phyloP scores from a whole-genome alignment of 495 filamentous ascomycete species.

The Podospora anserina region DNA sequence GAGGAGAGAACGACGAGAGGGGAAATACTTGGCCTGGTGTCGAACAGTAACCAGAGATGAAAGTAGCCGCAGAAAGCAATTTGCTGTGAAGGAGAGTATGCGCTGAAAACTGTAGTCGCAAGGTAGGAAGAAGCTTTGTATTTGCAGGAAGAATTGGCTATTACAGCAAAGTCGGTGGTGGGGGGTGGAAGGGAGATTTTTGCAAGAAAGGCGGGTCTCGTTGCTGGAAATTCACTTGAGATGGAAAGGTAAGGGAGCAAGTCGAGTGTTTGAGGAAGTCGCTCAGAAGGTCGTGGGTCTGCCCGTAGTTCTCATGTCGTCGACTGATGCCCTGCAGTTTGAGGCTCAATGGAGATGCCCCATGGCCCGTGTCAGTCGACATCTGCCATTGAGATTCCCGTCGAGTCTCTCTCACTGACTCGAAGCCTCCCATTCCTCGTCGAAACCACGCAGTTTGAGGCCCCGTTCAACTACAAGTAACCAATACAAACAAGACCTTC shows the following conservation, averaged over 20 bases:
- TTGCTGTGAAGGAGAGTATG: neutral
- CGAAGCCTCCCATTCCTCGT: neutral
- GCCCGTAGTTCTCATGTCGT: neutral
- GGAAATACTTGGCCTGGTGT: neutral
- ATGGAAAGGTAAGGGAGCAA: neutral
- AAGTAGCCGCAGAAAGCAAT: neutral
- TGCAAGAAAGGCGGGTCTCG: neutral
- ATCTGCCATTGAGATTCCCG: neutral
- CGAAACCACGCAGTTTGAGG: neutral
- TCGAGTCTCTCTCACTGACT: neutral
- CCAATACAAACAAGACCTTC: neutral
- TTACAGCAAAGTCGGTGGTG: neutral
- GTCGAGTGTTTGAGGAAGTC: neutral
- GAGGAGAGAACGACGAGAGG: neutral
- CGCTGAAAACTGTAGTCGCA: neutral
- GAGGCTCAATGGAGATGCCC: too few relatives aligned
- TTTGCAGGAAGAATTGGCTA: neutral
- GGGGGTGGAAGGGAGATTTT: neutral
- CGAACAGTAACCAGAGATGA: neutral
- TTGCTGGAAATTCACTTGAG: neutral
- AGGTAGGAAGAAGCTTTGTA: neutral
- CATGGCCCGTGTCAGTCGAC: neutral
- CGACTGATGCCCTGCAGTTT: neutral
- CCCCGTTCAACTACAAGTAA: neutral
- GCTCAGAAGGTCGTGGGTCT: neutral